These are phyloP conservation scores for Penicillium herquei DNA, from an alignment of 495 filamentous ascomycete species.

Conservation along the genomic window DNA sequence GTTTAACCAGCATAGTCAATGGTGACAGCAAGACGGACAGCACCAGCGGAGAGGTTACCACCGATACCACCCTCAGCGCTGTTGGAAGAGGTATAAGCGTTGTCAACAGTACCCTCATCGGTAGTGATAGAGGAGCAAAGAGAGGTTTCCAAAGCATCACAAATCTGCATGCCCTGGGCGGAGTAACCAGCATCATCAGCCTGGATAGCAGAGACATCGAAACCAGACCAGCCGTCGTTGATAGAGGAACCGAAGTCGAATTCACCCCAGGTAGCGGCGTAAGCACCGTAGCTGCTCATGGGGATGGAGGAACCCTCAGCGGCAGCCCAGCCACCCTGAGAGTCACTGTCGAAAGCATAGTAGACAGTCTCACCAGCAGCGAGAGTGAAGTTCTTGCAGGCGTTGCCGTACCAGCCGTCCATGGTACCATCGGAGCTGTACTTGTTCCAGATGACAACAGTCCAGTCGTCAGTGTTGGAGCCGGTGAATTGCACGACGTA, in stretches of 20 bases:
- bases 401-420: slow-evolving; percentile 40
- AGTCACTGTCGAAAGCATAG: slow-evolving; percentile 48
- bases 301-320: slow-evolving; percentile 31
- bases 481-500: slow-evolving; percentile 49
- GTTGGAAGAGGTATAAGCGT: slow-evolving; percentile 31
- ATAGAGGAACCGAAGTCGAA: slow-evolving; percentile 37
- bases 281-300: slow-evolving; percentile 31
- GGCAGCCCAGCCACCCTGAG: slow-evolving; percentile 40
- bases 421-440: slow-evolving; percentile 37
- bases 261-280: slow-evolving; percentile 45
- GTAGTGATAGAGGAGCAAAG: slow-evolving; percentile 35
- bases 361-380: slow-evolving; percentile 39
- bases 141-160: slow-evolving; percentile 18
- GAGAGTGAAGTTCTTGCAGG: slow-evolving; percentile 42
- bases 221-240: slow-evolving; percentile 42
- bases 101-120: slow-evolving; percentile 25
- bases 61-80: slow-evolving; percentile 39
- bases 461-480: slow-evolving; percentile 34
- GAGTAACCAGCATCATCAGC: slow-evolving; percentile 32
- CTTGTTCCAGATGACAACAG: slow-evolving; percentile 55
- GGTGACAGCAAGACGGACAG: slow-evolving; percentile 29
- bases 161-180: slow-evolving; percentile 38
- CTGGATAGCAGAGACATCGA: slow-evolving; percentile 41
- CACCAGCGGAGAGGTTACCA: slow-evolving; percentile 32
- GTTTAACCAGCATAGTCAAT: slow-evolving; percentile 33